Percentiles rank a stretch among this genome's conserved stretches.
These are phyloP conservation scores for Tetrapisispora nanseiensis DNA, from an alignment of 805 yeast genomes.

Conservation along the genomic window DNA sequence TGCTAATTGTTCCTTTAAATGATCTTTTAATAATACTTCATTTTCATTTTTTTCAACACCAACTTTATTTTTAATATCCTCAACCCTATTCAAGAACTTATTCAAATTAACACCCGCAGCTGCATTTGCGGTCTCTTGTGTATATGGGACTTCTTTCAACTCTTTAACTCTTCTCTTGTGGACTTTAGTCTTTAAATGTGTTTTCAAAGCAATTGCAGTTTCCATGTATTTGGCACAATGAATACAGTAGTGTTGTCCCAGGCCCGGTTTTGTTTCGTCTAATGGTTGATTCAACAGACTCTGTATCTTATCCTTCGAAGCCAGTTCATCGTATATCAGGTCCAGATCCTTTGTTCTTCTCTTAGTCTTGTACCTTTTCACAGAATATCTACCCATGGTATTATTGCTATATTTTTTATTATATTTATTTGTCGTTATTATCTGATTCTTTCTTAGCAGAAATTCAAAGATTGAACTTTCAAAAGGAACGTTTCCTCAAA, in stretches of 20 bases:
- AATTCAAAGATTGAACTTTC: too few relatives aligned
- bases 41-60: slow-evolving; percentile 39
- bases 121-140: slow-evolving; percentile 82
- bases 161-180: slow-evolving; percentile 83
- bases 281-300: slow-evolving; percentile 68
- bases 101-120: slow-evolving; percentile 73
- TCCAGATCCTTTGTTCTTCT: slow-evolving; percentile 82
- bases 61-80: slow-evolving; percentile 41
- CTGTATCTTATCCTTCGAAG: slow-evolving; percentile 51
- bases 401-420: too few relatives aligned
- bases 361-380: slow-evolving; percentile 79
- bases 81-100: slow-evolving; percentile 55
- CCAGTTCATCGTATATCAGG: slow-evolving; percentile 66
- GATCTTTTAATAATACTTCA: slow-evolving; percentile 31
- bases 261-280: slow-evolving; percentile 86
- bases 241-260: slow-evolving; percentile 89
- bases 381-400: slow-evolving; percentile 81
- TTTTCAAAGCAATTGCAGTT: slow-evolving; percentile 57
- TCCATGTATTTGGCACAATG: slow-evolving; percentile 92
- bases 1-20: slow-evolving; percentile 18
- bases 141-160: slow-evolving; percentile 69
- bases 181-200: slow-evolving; percentile 64
- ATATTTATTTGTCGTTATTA: too few relatives aligned
- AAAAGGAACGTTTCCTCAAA: too few relatives aligned
- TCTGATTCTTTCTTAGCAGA: too few relatives aligned